Evolutionary conservation across 2,329 filamentous ascomycete genomes (phyloP), one percentile per base, ranked within the genome.

Genomic region (Aspergillus uvarum): DNA sequence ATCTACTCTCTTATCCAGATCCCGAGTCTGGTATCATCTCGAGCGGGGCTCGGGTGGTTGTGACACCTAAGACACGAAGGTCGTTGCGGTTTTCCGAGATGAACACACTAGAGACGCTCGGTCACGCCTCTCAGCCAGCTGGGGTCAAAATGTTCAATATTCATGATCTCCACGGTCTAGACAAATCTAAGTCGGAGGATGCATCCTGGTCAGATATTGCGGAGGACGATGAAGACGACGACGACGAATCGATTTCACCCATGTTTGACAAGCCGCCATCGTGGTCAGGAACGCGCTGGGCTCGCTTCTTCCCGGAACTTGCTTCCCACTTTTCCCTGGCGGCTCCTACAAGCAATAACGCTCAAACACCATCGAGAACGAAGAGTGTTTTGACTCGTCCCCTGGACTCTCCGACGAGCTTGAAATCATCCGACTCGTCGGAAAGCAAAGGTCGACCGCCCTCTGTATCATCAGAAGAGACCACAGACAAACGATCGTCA

Each of bases 261-360:
- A 52, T 71, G 19, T 70, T 66, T 0, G 63, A 68, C 2, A 53
- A 58, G 31, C 59, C 58, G 12, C 65, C 63, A 8, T 54, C 60
- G 21, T 65, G 62, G 44, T 63, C 65, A 29, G 66, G 65, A 26
- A 64, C 64, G 50, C 62, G 61, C 5, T 63, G 67, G 63, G 56
- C 59, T 56, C 71, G 69, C 19, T 73, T 72, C 51, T 73, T 72
- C 58, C 71, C 72, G 11, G 71, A 74, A 55, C 54, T 74, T 1
- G 67, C 65, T 11, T 69, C 68, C 1, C 67, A 69, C 24, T 68
- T 72, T 52, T 61, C 67, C 2, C 47, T 70, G 19, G 54, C 67
- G n/a, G 70, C 72, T 24, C 67, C 71, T 10, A 38, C 67, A 8
- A 67, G 65, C 32, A 64, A 52, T 29, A 59, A 44, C 47, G 48